phyloP scores from a whole-genome alignment of 2,329 filamentous ascomycete species.

The Cordyceps cicadae region DNA sequence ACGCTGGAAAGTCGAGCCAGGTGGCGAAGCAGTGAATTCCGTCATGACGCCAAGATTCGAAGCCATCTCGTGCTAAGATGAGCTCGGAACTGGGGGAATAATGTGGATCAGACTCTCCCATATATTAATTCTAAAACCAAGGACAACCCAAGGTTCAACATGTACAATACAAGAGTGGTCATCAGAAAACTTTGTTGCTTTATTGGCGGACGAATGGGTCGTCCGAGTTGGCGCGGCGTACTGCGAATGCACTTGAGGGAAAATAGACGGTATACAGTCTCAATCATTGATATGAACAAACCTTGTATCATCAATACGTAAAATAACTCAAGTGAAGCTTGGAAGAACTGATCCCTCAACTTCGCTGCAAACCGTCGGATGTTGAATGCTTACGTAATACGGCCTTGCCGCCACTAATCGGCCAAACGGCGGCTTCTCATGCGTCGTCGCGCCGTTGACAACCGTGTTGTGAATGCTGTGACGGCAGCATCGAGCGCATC shows the following conservation, averaged over 20 bases:
- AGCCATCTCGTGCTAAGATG: neutral
- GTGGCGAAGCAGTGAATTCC: slow-evolving; percentile 71
- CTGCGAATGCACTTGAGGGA: slow-evolving; percentile 4
- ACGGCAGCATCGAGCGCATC: slow-evolving; percentile 1
- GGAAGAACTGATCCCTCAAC: neutral
- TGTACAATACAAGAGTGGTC: slow-evolving; percentile 11
- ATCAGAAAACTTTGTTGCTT: slow-evolving; percentile 8
- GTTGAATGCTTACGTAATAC: slow-evolving; percentile 9
- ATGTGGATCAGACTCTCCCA: neutral
- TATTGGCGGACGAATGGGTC: slow-evolving; percentile 1
- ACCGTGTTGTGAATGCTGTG: slow-evolving; percentile 11
- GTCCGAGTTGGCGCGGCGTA: slow-evolving; percentile 11
- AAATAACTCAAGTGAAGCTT: neutral
- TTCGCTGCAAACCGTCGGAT: neutral
- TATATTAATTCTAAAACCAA: neutral
- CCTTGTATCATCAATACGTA: neutral
- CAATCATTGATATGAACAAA: neutral
- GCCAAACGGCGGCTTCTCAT: neutral
- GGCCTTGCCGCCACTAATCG: neutral
- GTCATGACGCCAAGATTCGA: slow-evolving; percentile 46
- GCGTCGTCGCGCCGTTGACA: slow-evolving; percentile 5
- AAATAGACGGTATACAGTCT: slow-evolving; percentile 12
- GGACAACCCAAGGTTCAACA: neutral
- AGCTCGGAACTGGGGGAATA: neutral
- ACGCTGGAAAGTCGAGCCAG: slow-evolving; percentile 56